Evolutionary conservation across 1,139 yeast species (phyloP).

Genomic region (Nadsonia starkeyi-henricii): DNA sequence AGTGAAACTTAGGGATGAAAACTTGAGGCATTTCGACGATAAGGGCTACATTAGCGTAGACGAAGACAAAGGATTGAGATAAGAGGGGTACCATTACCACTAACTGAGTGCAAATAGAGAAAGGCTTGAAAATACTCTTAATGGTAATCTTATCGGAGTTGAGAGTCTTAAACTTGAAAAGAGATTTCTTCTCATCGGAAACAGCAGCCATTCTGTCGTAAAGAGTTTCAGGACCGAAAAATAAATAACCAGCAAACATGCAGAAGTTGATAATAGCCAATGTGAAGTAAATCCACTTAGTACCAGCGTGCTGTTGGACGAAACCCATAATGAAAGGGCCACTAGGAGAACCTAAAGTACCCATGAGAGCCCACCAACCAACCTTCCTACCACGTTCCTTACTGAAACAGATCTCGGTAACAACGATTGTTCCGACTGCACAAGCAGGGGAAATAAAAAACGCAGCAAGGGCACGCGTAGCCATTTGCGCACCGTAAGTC

Average conservation of each 20-base stretch:
- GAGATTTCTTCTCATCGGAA: slow-evolving; percentile 1
- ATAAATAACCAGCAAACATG: slow-evolving; percentile 3
- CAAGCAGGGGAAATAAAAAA: slow-evolving; percentile 11
- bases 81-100: slow-evolving; percentile 12
- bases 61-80: slow-evolving; percentile 17
- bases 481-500: slow-evolving; percentile 12
- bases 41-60: slow-evolving; percentile 19
- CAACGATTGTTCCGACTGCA: slow-evolving; percentile 11
- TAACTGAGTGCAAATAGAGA: slow-evolving; percentile 1
- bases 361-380: slow-evolving; percentile 13
- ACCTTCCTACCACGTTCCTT: slow-evolving; percentile 12
- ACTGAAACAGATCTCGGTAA: slow-evolving; percentile 11
- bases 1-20: slow-evolving; percentile 16
- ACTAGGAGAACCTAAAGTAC: slow-evolving; percentile 12
- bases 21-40: slow-evolving; percentile 21
- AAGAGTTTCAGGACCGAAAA: slow-evolving; percentile 12
- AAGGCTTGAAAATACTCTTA: slow-evolving; percentile 5
- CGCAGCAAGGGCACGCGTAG: slow-evolving; percentile 10
- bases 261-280: slow-evolving; percentile 10
- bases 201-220: slow-evolving; percentile 7
- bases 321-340: slow-evolving; percentile 15
- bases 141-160: slow-evolving; percentile 1
- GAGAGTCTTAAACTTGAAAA: neutral
- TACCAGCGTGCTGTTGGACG: slow-evolving; percentile 10
- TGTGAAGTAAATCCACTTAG: slow-evolving; percentile 10